Conservation (phyloP, 2,329 filamentous ascomycete genomes). For the Metarhizium anisopliae region DNA sequence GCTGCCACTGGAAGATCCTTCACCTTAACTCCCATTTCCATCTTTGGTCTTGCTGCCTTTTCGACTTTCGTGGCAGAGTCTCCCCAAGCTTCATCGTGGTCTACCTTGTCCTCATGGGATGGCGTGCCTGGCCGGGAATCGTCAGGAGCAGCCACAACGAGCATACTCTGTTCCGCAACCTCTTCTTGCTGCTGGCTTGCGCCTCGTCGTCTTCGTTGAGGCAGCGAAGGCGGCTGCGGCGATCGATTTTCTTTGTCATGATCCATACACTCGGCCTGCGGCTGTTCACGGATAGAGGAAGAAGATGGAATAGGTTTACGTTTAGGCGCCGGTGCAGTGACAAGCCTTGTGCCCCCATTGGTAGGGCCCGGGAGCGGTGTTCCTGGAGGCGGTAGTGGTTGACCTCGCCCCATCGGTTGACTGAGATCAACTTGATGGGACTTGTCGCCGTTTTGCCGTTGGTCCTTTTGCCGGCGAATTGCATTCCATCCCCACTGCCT, state of each 20-base stretch:
- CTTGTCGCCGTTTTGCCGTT: slow-evolving; percentile 23
- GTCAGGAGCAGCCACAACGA: slow-evolving; percentile 56
- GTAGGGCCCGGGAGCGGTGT: slow-evolving; percentile 62
- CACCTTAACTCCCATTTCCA: slow-evolving; percentile 1
- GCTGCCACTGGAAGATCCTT: not conserved
- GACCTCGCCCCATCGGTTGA: slow-evolving; percentile 74
- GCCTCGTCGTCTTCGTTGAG: slow-evolving; percentile 32
- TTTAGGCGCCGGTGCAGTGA: slow-evolving; percentile 48
- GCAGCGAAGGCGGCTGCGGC: slow-evolving; percentile 34
- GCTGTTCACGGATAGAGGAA: slow-evolving; percentile 21
- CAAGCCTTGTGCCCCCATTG: slow-evolving; percentile 49
- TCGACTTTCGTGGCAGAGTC: not conserved
- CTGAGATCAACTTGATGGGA: slow-evolving; percentile 33
- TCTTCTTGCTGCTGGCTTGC: slow-evolving; percentile 25
- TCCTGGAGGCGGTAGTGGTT: slow-evolving; percentile 73
- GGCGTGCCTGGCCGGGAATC: slow-evolving; percentile 53
- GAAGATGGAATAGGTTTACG: slow-evolving; percentile 55
- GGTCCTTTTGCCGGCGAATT: slow-evolving; percentile 40
- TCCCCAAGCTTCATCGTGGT: slow-evolving; percentile 10
- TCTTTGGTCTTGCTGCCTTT: slow-evolving; percentile 2
- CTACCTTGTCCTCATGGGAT: slow-evolving; percentile 23
- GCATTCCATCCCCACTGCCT: slow-evolving; percentile 53
- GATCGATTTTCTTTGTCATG: slow-evolving; percentile 17
- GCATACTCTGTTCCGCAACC: slow-evolving; percentile 39
- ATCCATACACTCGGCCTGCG: slow-evolving; percentile 13